These are phyloP conservation scores for Trematosphaeria pertusa DNA, from an alignment of 2,329 filamentous ascomycete genomes.

Conservation along the genomic window DNA sequence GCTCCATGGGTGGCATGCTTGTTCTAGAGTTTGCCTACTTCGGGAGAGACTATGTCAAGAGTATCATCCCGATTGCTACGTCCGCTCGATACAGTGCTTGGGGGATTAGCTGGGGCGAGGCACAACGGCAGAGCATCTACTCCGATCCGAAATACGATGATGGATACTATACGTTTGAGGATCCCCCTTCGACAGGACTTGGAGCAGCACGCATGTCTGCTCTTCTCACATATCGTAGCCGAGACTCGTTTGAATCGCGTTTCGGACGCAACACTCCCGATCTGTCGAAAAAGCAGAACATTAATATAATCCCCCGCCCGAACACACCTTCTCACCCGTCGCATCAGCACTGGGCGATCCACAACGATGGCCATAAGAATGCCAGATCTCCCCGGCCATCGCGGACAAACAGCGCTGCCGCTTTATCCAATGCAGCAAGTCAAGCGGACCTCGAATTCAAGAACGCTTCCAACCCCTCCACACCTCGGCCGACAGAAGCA, in stretches of 20 bases:
- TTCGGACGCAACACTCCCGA: conserved; percentile 95
- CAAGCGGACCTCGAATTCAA: conserved; percentile 56
- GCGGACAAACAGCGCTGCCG: conserved; percentile 42
- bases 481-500: conserved; percentile 30
- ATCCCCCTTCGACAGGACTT: conserved; percentile 85
- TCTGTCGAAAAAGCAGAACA: conserved; percentile 80
- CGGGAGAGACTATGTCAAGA: conserved; percentile 82
- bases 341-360: conserved; percentile 59
- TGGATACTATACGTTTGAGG: conserved; percentile 88
- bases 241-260: conserved; percentile 94
- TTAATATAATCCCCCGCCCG: conserved; percentile 69
- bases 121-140: conserved; percentile 92
- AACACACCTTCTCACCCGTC: conserved; percentile 42
- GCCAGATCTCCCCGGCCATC: conserved; percentile 54
- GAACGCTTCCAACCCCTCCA: conserved; percentile 46
- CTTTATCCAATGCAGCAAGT: conserved; percentile 26
- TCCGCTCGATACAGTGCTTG: conserved; percentile 86
- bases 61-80: conserved; percentile 83
- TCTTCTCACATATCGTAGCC: conserved; percentile 91
- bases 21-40: conserved; percentile 93
- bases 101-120: conserved; percentile 91
- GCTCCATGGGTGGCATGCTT: conserved; percentile 88
- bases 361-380: conserved; percentile 60
- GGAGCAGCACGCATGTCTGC: conserved; percentile 97
- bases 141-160: conserved; percentile 98